Base-by-base conservation (phyloP, 345 rosid genomes). In the Arabidopsis suecica region DNA sequence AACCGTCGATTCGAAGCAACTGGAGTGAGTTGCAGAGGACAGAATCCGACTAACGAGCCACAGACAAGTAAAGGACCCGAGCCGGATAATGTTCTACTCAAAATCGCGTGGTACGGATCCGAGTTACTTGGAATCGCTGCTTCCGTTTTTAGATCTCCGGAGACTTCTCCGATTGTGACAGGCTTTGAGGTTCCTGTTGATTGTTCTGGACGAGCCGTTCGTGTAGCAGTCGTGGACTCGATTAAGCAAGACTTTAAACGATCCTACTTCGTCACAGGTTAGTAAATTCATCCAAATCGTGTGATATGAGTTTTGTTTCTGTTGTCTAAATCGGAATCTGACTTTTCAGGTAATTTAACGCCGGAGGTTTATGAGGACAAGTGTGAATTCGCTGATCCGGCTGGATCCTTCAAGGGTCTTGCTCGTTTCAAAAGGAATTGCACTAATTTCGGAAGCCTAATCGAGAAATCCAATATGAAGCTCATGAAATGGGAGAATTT, bases 311-410 rank as follows among this genome's bases (percentile, higher is more conserved):
- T 40, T 68, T 30, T 11, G 11, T 44, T 45, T 10, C 5, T 32
- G 42, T 1, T 2, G 10, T 42, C 53, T 50, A 7, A 72, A 61
- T 51, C 45, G 11, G 55, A 28, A 68, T 74, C 65, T 69, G 33
- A 51, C 58, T 61, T 38, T 74, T 30, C 80, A 93, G 98, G 98
- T 62, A 81, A 86, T 65, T 85, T 91, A 28, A 86, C 97, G 0
- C 80, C 84, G n/a, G 84, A 70, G 58, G 97, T 84, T 6, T 94
- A 94, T 41, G 97, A 91, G 77, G 96, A 91, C 75, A 84, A 88
- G 68, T 94, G 98, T 16, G 96, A 91, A 76, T 94, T 94, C 73
- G 98, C 97, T 0, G 98, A 94, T 78, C 98, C 98, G 9, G 98
- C 98, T 0, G 96, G 98, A 36, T 94, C 97, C n/a, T 94, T 91